Conservation (phyloP, 352 stramenopile genomes). For the Albugo candida region DNA sequence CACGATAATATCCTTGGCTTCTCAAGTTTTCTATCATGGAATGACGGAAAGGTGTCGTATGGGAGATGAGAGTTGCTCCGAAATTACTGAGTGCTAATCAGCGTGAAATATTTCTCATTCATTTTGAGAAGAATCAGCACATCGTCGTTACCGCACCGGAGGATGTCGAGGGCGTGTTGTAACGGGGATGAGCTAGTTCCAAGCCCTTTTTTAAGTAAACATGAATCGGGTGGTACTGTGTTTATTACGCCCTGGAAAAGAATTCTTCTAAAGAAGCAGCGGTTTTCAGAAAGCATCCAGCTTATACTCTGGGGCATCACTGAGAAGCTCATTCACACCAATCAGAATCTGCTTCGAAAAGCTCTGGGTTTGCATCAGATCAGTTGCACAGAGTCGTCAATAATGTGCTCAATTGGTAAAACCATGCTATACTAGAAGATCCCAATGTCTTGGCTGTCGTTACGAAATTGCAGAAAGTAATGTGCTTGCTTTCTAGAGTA, state of each 20-base stretch:
- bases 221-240: constrained; percentile 59
- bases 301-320: neutral
- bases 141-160: constrained; percentile 67
- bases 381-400: constrained; percentile 62
- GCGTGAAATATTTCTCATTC: constrained; percentile 35
- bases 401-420: constrained; percentile 40
- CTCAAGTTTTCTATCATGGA: constrained; percentile 1
- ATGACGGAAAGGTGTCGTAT: neutral
- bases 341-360: constrained; percentile 40
- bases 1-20: constrained; percentile 12
- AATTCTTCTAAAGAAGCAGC: constrained; percentile 21
- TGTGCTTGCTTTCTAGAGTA: constrained; percentile 48
- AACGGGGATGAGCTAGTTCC: constrained; percentile 42
- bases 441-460: constrained; percentile 47
- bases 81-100: constrained; percentile 26
- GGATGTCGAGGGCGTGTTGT: constrained; percentile 28
- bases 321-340: constrained; percentile 26
- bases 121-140: constrained; percentile 33
- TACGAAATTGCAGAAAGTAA: constrained; percentile 49
- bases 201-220: constrained; percentile 66
- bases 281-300: too few species aligned
- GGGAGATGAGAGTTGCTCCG: constrained; percentile 34
- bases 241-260: constrained; percentile 49
- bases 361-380: constrained; percentile 65
- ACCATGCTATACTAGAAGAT: constrained; percentile 19